Base-by-base conservation (phyloP, 257 asterid species). In the Oldenlandia corymbosa region DNA sequence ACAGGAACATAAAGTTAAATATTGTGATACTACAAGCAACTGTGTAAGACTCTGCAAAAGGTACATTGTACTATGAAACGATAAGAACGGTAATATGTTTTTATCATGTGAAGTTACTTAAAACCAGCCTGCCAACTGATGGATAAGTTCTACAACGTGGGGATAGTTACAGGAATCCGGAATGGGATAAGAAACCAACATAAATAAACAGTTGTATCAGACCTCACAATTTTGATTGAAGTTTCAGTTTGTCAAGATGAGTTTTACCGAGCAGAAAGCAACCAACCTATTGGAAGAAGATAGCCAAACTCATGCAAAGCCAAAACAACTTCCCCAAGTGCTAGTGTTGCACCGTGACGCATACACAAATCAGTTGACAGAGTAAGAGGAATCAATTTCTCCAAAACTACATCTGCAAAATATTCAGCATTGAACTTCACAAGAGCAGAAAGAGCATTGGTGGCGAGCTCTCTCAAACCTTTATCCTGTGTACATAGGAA, bases 261-360 rank as follows among this genome's bases (percentile, higher is more conserved):
- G 48, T 28, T 28, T 45, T 49, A 43, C 70, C 62, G 39, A 47
- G 70, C 60, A 70, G 55, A 27, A 56, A 24, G 64, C 37, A 64
- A 68, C 75, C 53, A 71, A 89, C 99, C 97, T 77, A 84, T 56
- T 53, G 91, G 74, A 77, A 92, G 91, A 78, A 67, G 73, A 72
- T 72, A 78, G 68, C 70, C 83, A 67, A 67, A 69, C 75, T 80
- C 59, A 72, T 87, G 80, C 65, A 92, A 81, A 78, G 95, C 96
- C 78, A 82, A 83, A 76, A 85, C 71, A 73, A 92, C 85, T 78
- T 88, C 95, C 68, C 96, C 99, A 77, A 69, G 64, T 53, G 97
- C 96, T 78, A 92, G 80, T 59, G 92, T 87, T 84, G 96, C 91
- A 80, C 99, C 99, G 63, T 89, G 97, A 39, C 99, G 88, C 89